Conservation (phyloP, 2,329 filamentous ascomycete genomes). For the Didymella arachidicola region DNA sequence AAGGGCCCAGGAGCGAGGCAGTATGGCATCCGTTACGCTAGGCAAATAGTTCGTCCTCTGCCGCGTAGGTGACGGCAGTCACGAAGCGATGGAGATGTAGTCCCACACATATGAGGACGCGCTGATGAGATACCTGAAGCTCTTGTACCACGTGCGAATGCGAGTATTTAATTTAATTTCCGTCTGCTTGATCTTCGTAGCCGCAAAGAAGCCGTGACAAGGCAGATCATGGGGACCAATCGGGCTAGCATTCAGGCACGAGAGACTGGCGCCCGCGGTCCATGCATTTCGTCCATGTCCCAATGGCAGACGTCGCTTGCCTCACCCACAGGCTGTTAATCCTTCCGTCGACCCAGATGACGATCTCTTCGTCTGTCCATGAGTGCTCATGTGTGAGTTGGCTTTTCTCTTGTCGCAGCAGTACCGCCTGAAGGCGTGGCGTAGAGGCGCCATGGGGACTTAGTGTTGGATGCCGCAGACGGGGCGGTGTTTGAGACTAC, state of each 20-base stretch:
- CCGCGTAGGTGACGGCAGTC: slow-evolving; percentile 8
- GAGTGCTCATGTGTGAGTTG: slow-evolving; percentile 51
- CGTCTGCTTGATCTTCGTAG: slow-evolving; percentile 33
- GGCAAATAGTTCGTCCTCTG: slow-evolving; percentile 11
- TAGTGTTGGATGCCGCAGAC: slow-evolving; percentile 15
- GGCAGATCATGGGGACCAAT: slow-evolving; percentile 37
- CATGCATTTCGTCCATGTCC: slow-evolving; percentile 26
- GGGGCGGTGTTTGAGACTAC: slow-evolving; percentile 26
- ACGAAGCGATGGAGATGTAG: slow-evolving; percentile 1
- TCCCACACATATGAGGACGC: slow-evolving; percentile 1
- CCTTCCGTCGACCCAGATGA: slow-evolving; percentile 36
- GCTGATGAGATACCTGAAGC: slow-evolving; percentile 10
- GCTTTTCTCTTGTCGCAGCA: slow-evolving; percentile 8
- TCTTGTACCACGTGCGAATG: slow-evolving; percentile 24
- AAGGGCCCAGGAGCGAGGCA: slow-evolving; percentile 16
- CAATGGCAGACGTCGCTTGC: slow-evolving; percentile 27
- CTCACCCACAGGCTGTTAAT: slow-evolving; percentile 19
- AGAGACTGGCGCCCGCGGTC: slow-evolving; percentile 25
- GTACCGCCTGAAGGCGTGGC: slow-evolving; percentile 13
- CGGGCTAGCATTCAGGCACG: slow-evolving; percentile 39
- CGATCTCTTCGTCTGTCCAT: slow-evolving; percentile 39
- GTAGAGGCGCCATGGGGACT: slow-evolving; percentile 31
- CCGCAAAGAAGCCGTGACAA: slow-evolving; percentile 26
- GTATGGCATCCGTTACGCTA: slow-evolving; percentile 16
- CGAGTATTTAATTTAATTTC: slow-evolving; percentile 18